Conservation (phyloP, 345 rosid species). For the Murraya paniculata region DNA sequence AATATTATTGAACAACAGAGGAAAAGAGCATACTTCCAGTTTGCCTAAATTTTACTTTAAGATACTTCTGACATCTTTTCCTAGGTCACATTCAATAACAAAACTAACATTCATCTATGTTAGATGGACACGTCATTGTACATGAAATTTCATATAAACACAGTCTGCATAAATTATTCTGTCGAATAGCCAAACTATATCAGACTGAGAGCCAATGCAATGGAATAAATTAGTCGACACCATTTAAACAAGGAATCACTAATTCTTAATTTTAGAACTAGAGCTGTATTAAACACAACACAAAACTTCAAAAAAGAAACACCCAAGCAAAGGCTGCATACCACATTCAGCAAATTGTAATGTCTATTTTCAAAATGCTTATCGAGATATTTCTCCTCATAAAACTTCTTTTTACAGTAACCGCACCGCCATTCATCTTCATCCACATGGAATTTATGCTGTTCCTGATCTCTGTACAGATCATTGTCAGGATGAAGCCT, state of each 20-base stretch:
- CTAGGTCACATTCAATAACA: background rate
- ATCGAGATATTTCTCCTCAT: conserved; percentile 60
- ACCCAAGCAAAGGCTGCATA: conserved; percentile 24
- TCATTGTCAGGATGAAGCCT: conserved; percentile 56
- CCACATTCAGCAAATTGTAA: conserved; percentile 49
- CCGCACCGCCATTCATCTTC: conserved; percentile 67
- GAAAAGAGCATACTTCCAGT: background rate
- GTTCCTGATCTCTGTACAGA: conserved; percentile 66
- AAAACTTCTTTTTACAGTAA: conserved; percentile 62
- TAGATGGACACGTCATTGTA: background rate
- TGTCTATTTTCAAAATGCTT: conserved; percentile 67
- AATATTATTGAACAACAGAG: background rate
- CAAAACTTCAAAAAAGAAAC: background rate
- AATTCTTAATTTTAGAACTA: background rate
- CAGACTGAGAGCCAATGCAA: background rate
- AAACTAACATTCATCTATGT: background rate
- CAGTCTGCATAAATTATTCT: background rate
- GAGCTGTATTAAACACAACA: background rate
- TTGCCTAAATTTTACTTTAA: background rate
- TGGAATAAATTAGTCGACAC: background rate
- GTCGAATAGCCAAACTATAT: background rate
- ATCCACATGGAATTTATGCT: conserved; percentile 51
- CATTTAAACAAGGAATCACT: background rate
- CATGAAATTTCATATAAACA: background rate
- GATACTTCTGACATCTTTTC: background rate